A percentile compares a stretch with the other conserved stretches of the same genome.
These are phyloP conservation scores for Vicia faba DNA, from an alignment of 306 rosid species.

Conservation along the genomic window DNA sequence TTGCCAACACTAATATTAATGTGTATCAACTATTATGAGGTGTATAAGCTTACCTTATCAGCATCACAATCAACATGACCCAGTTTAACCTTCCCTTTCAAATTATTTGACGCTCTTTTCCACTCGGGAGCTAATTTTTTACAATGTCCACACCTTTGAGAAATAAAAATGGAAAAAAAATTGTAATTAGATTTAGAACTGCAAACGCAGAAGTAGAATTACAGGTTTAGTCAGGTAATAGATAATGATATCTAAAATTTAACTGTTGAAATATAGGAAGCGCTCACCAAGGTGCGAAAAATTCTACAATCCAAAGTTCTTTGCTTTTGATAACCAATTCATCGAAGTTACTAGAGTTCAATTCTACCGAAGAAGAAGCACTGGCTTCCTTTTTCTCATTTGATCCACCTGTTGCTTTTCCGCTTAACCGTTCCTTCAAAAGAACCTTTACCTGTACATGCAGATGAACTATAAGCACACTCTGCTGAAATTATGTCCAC, in stretches of 20 bases:
- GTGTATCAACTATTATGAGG: constrained; percentile 16
- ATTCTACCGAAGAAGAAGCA: constrained; percentile 82
- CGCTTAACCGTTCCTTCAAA: constrained; percentile 82
- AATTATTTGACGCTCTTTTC: constrained; percentile 79
- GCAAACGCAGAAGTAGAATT: constrained; percentile 24
- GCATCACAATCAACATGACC: constrained; percentile 99
- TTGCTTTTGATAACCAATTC: constrained; percentile 86
- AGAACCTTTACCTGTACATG: constrained; percentile 72
- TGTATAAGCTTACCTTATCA: constrained; percentile 64
- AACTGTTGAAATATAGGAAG: constrained; percentile 17
- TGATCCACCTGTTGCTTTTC: constrained; percentile 82
- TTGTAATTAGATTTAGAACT: constrained; percentile 22
- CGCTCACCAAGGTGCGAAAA: constrained; percentile 95
- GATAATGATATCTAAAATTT: constrained; percentile 15
- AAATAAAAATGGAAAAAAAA: constrained; percentile 28
- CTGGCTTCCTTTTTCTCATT: constrained; percentile 70
- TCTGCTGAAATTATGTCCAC: neutral
- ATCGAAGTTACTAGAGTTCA: constrained; percentile 80
- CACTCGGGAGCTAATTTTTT: constrained; percentile 96
- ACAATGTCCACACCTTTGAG: constrained; percentile 95
- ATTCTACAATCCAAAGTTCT: constrained; percentile 97
- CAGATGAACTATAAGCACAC: constrained; percentile 28
- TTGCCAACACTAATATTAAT: neutral
- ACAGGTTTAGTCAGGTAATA: constrained; percentile 12
- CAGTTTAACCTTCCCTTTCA: constrained; percentile 88